These are phyloP conservation scores for Penicillium crustosum DNA, from an alignment of 2,329 filamentous ascomycete species.

Conservation along the genomic window DNA sequence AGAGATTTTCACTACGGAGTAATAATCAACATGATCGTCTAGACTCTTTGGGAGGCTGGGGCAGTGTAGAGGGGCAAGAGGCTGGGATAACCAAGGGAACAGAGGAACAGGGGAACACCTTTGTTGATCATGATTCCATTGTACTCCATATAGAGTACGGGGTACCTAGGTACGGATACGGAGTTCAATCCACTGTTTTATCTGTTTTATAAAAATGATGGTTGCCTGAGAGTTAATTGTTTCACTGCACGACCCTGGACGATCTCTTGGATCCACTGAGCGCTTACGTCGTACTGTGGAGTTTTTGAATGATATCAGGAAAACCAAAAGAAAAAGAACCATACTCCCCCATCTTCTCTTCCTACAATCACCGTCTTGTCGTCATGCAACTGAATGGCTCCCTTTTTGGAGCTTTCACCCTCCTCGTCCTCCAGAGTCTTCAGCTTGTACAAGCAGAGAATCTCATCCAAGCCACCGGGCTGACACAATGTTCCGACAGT, in stretches of 20 bases:
- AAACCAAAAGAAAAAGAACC: not conserved
- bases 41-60: not conserved
- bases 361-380: conserved; percentile 1
- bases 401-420: conserved; percentile 2
- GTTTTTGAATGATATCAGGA: conserved; percentile 14
- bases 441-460: conserved; percentile 14
- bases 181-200: not conserved
- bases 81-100: not conserved
- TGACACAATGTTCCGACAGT: conserved; percentile 21
- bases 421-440: conserved; percentile 7
- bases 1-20: not conserved
- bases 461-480: conserved; percentile 19
- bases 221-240: conserved; percentile 6
- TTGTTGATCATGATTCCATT: not conserved
- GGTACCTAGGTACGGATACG: too few species aligned
- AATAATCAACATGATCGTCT: not conserved
- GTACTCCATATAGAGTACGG: too few species aligned
- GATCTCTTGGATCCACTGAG: conserved; percentile 10
- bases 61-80: not conserved
- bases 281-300: conserved; percentile 16
- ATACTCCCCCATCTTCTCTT: not conserved
- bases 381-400: conserved; percentile 8
- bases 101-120: not conserved
- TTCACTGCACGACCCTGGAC: not conserved
- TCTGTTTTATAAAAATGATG: not conserved